A percentile compares a stretch with the other conserved stretches of the same genome.
These are phyloP conservation scores for Aureobasidium leucospermi DNA, from an alignment of 2,329 filamentous ascomycete species.

Conservation along the genomic window DNA sequence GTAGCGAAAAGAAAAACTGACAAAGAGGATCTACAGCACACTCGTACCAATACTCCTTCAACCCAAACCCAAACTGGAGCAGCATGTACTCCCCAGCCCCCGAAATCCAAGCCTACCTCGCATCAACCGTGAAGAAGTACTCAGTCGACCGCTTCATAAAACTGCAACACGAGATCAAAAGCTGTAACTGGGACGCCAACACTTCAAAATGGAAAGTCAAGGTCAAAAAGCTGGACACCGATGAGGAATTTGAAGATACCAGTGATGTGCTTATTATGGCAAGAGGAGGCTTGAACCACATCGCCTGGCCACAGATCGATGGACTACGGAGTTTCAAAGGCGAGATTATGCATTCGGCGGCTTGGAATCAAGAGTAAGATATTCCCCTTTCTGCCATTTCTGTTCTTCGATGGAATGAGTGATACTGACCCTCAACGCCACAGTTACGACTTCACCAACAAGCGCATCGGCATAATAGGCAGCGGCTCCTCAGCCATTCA, in stretches of 20 bases:
- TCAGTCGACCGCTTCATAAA: conserved; percentile 32
- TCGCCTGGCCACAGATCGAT: conserved; percentile 45
- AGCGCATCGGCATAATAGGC: conserved; percentile 21
- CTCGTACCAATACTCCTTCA: conserved; percentile 38
- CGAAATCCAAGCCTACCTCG: conserved; percentile 34
- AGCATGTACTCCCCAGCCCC: conserved; percentile 32
- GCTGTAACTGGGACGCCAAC: conserved; percentile 28
- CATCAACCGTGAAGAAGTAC: conserved; percentile 29
- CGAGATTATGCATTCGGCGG: conserved; percentile 47
- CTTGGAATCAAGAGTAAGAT: conserved; percentile 42
- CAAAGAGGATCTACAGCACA: conserved; percentile 21
- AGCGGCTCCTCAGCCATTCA: conserved; percentile 31
- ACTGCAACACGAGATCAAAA: conserved; percentile 29
- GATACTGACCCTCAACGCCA: conserved; percentile 22
- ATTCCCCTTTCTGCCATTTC: not conserved
- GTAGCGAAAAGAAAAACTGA: not conserved
- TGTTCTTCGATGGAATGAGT: not conserved
- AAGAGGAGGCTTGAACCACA: conserved; percentile 45
- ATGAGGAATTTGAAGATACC: conserved; percentile 31
- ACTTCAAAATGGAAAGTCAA: conserved; percentile 31
- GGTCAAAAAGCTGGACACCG: conserved; percentile 25
- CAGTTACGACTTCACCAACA: conserved; percentile 20
- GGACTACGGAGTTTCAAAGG: conserved; percentile 48
- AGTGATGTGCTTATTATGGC: conserved; percentile 45
- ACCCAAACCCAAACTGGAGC: conserved; percentile 36